Evolutionary conservation across 23 red algal genomes (phyloP).

Genomic region (Pyropia yezoensis): DNA sequence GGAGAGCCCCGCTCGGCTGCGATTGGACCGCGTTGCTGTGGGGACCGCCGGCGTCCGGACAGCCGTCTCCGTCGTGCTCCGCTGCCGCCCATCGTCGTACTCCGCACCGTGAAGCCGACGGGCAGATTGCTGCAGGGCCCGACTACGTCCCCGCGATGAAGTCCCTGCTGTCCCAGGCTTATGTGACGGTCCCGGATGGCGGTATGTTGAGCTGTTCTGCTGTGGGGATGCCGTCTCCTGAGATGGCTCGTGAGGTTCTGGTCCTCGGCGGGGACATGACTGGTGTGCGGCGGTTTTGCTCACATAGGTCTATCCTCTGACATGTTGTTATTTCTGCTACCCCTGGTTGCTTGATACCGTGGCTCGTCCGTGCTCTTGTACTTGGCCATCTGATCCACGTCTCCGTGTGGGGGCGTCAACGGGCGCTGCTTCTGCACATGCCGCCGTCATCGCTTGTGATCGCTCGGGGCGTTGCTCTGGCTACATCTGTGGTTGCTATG

Average conservation of each 20-base stretch:
- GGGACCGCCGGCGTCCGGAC: no score
- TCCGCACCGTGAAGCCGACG: no score
- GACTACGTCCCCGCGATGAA: slow-evolving; percentile 18
- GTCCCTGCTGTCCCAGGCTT: slow-evolving; percentile 38
- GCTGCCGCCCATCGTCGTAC: no score
- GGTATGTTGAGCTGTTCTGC: slow-evolving; percentile 33
- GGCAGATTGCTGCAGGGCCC: no score
- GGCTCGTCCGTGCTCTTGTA: no score
- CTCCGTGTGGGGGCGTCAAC: background rate
- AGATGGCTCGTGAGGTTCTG: background rate
- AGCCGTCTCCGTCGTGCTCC: no score
- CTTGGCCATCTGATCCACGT: background rate
- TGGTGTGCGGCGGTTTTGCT: background rate
- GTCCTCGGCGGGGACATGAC: background rate
- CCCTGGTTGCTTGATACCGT: background rate
- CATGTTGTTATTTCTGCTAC: background rate
- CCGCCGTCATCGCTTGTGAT: background rate
- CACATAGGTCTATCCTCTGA: background rate
- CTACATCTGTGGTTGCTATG: background rate
- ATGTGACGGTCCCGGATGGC: slow-evolving; percentile 38
- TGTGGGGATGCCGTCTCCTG: no score
- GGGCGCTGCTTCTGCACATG: background rate
- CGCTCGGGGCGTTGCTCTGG: background rate
- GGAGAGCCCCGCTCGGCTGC: no score
- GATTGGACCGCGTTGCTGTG: no score